Evolutionary conservation across 2,329 filamentous ascomycete genomes (phyloP).

Genomic region (Trichoderma atrobrunneum): DNA sequence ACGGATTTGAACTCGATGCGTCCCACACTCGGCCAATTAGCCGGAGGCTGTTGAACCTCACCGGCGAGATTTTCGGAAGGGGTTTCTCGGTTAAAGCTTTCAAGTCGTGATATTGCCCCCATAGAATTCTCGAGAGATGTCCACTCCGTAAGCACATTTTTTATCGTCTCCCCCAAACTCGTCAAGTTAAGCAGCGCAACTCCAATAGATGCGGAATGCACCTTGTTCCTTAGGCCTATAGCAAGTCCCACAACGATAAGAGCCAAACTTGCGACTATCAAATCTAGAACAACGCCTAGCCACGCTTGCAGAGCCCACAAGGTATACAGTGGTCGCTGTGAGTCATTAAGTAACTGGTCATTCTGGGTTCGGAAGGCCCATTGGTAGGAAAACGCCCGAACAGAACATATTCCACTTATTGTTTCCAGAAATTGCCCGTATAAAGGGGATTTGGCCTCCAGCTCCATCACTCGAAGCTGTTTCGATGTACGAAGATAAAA

Average conservation of each 20-base stretch:
- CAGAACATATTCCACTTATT: not conserved
- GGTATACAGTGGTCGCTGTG: not conserved
- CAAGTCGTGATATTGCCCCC: not conserved
- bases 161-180: not conserved
- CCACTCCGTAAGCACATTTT: not conserved
- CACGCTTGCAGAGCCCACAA: not conserved
- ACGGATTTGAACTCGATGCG: not conserved
- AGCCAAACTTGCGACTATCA: not conserved
- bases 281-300: not conserved
- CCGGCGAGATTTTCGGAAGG: not conserved
- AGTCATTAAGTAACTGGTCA: not conserved
- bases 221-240: not conserved
- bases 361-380: not conserved
- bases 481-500: not conserved
- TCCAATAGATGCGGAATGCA: not conserved
- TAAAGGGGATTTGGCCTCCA: not conserved
- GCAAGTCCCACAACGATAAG: not conserved
- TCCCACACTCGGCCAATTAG: not conserved
- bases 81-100: not conserved
- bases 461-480: not conserved
- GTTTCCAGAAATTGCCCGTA: not conserved
- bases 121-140: not conserved
- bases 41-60: not conserved
- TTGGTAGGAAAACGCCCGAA: not conserved
- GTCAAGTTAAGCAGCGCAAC: not conserved